Evolutionary conservation across 129 eudicot genomes (phyloP).

Genomic region (Chrysanthemum lavandulifolium): DNA sequence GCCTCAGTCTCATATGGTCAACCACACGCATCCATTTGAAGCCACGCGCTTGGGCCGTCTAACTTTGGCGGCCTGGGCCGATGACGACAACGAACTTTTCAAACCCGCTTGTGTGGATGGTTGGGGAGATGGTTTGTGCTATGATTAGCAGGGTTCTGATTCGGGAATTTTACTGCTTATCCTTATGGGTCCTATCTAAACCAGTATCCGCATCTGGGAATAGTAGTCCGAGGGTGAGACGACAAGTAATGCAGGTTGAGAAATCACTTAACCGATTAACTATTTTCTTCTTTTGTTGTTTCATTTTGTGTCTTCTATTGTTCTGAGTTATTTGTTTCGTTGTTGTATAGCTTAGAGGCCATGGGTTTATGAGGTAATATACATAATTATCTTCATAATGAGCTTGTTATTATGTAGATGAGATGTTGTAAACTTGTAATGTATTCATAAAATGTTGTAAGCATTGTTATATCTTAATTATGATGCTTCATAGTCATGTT

Average conservation of each 20-base stretch:
- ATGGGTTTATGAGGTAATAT: constrained; percentile 11
- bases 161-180: constrained; percentile 34
- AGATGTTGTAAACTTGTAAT: constrained; percentile 2
- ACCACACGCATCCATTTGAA: constrained; percentile 41
- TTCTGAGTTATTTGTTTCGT: constrained; percentile 39
- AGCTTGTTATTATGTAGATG: not conserved
- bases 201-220: constrained; percentile 30
- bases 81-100: constrained; percentile 35
- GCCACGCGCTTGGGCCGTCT: constrained; percentile 34
- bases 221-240: constrained; percentile 57
- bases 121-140: constrained; percentile 68
- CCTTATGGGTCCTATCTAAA: constrained; percentile 39
- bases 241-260: constrained; percentile 79
- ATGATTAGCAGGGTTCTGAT: constrained; percentile 57
- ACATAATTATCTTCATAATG: not conserved
- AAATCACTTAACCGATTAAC: constrained; percentile 78
- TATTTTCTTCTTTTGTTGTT: constrained; percentile 69
- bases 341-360: constrained; percentile 27
- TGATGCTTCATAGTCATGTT: not conserved
- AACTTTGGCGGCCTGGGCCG: constrained; percentile 23
- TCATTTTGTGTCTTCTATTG: constrained; percentile 69
- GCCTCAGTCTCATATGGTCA: constrained; percentile 41
- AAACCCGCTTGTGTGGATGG: constrained; percentile 60
- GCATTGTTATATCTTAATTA: not conserved
- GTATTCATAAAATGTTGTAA: not conserved